Evolutionary conservation across 1,284 basidiomycete species (phyloP), one percentile per base, ranked within the genome.

Genomic region (Sporisorium scitamineum): DNA sequence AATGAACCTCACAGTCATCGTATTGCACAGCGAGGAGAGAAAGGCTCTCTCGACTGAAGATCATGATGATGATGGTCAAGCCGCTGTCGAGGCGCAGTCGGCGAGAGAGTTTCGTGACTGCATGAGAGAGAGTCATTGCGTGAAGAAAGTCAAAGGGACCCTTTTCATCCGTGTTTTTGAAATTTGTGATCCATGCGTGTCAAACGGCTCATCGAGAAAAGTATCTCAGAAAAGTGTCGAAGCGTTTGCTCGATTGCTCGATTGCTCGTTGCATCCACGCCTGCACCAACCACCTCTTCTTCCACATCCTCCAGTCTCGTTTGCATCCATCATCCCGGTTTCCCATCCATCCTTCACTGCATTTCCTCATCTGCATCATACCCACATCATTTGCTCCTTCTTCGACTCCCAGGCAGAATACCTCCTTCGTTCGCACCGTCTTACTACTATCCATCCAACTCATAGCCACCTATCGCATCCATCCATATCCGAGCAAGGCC

Each of bases 131-230:
- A 27, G 26, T 27, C 24, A 16, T 9, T 27, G 45, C 11, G 37
- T 5, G 20, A 44, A 44, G 22, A 26, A 44, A 44, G 20, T 20
- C 42, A 11, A 10, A 16, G 11, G 24, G 10, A 24, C 13, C 10
- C 44, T 27, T 47, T 47, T 27, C 14, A 9, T 20, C 20, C 20
- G 7, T 18, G 9, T 8, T 42, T n/a, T 42, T 20, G 0, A 9
- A 32, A 10, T 32, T 14, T 20, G 39, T 34, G 54, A 56, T 57
- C 55, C 55, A 48, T 48, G 55, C 55, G 45, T 57, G 55, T 45
- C 41, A 56, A 26, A 56, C 4, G 1, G n/a, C 42, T 45, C 42
- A 18, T 41, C 52, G 39, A 42, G 14, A 42, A 24, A 34, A 11
- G 11, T 4, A 14, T 24, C 22, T 20, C 3, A 16, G 8, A 42